Base-by-base conservation (phyloP, 2,329 filamentous ascomycete genomes). In the Alternaria panax region DNA sequence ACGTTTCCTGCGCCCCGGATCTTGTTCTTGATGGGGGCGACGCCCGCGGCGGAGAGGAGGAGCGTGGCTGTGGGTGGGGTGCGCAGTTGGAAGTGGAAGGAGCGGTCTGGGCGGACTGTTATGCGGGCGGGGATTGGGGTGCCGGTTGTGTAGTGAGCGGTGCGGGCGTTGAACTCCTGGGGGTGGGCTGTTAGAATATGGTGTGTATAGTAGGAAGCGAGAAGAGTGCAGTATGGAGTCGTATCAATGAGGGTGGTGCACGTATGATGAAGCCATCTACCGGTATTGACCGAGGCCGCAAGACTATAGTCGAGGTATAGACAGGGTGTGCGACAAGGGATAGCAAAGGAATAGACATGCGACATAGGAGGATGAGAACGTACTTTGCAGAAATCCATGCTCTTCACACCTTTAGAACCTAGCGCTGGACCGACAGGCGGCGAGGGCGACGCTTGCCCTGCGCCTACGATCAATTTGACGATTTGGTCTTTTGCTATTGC, bases 381-480 rank as follows among this genome's bases (percentile, higher is more conserved):
- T 64, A 64, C 62, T 52, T 64, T 98, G 88, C 95, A 98, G 79
- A 98, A 99, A 81, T 99, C 95, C 90, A 99, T 99, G 59, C 92
- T 96, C 84, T 99, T 99, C 64, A 99, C 91, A 84, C 95, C 95
- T 84, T 97, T 98, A 79, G 90, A 94, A 82, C 95, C 95, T 67
- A 99, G 86, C 54, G 95, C 95, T 59, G 95, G 95, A 84, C 95
- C 95, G 73, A 99, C 93, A 5, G 95, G 95, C 32, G 95, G 95
- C 81, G 93, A 96, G 28, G 95, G 95, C 73, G 90, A 94, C 60
- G 95, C 95, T 80, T 97, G 92, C 25, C 95, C 95, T 57, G 95
- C 95, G 72, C 94, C 95, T 63, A 99, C 95, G 69, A 99, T 96
- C 79, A 99, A 87, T 84, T 98, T 99, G 78, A 99, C 93, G 60